phyloP scores from a whole-genome alignment of 2,329 filamentous ascomycete species.

The Arthrinium phaeospermum region DNA sequence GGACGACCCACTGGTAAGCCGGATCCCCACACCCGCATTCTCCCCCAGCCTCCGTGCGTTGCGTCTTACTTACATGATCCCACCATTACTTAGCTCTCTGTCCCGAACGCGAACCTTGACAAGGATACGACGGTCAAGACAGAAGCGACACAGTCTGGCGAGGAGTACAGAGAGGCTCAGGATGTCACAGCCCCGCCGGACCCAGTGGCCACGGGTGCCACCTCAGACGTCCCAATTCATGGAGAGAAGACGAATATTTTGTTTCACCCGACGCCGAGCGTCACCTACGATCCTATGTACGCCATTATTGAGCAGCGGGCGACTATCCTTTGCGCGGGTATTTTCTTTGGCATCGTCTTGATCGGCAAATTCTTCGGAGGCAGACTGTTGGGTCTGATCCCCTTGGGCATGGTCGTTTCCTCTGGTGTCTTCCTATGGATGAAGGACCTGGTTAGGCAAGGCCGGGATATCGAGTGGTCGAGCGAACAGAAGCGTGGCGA shows the following conservation, averaged over 20 bases:
- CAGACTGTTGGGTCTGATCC: constrained; percentile 75
- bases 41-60: too few species aligned
- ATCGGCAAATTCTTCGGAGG: constrained; percentile 83
- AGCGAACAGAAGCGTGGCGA: constrained; percentile 85
- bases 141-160: constrained; percentile 70
- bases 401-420: constrained; percentile 71
- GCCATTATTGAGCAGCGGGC: constrained; percentile 75
- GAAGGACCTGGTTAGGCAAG: constrained; percentile 83
- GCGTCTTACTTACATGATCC: background rate
- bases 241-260: constrained; percentile 96
- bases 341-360: constrained; percentile 76
- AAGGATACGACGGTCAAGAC: constrained; percentile 77
- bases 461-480: constrained; percentile 84
- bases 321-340: constrained; percentile 70
- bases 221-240: constrained; percentile 92
- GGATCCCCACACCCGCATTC: constrained; percentile 53
- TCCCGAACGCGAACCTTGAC: constrained; percentile 88
- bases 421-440: constrained; percentile 89
- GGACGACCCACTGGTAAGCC: constrained; percentile 63
- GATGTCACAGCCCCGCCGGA: constrained; percentile 92
- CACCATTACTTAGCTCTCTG: constrained; percentile 62
- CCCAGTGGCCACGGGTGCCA: constrained; percentile 79
- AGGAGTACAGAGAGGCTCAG: constrained; percentile 84
- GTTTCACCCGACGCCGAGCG: constrained; percentile 90
- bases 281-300: constrained; percentile 91